These are phyloP conservation scores for Vaucheria bursata DNA, from an alignment of 352 stramenopile species.

Conservation along the genomic window DNA sequence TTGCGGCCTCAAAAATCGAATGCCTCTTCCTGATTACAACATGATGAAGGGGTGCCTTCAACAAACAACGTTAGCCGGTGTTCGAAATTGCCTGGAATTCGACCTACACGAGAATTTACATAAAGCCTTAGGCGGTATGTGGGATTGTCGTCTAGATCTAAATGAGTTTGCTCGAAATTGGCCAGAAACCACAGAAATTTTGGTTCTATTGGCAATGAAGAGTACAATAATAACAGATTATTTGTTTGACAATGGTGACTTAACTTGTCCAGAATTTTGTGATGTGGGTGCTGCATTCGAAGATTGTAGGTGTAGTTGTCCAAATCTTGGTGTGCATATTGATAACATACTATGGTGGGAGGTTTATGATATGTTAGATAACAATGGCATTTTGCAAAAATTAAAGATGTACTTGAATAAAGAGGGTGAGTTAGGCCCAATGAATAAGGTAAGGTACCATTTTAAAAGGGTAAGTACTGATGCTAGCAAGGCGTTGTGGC, in stretches of 20 bases:
- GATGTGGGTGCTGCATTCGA: background rate
- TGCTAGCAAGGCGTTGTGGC: background rate
- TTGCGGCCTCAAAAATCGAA: conserved; percentile 1
- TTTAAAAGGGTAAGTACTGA: background rate
- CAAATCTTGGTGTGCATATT: background rate
- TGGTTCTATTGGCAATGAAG: background rate
- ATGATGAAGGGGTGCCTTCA: background rate
- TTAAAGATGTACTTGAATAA: too few relatives aligned
- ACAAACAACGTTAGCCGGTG: background rate
- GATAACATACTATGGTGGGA: background rate
- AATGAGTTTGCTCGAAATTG: background rate
- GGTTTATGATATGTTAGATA: background rate
- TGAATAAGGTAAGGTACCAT: background rate
- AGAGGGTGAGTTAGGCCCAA: too few relatives aligned
- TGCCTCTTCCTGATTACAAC: background rate
- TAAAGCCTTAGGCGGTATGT: background rate
- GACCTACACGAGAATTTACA: background rate
- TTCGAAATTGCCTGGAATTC: background rate
- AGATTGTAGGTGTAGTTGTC: background rate
- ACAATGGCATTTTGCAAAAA: too few relatives aligned
- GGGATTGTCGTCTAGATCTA: background rate
- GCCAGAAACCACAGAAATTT: background rate
- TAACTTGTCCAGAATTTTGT: background rate
- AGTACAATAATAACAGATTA: background rate
- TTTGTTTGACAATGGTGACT: background rate